Evolutionary conservation across 2,329 filamentous ascomycete species (phyloP).

Genomic region (Aureobasidium pullulans): DNA sequence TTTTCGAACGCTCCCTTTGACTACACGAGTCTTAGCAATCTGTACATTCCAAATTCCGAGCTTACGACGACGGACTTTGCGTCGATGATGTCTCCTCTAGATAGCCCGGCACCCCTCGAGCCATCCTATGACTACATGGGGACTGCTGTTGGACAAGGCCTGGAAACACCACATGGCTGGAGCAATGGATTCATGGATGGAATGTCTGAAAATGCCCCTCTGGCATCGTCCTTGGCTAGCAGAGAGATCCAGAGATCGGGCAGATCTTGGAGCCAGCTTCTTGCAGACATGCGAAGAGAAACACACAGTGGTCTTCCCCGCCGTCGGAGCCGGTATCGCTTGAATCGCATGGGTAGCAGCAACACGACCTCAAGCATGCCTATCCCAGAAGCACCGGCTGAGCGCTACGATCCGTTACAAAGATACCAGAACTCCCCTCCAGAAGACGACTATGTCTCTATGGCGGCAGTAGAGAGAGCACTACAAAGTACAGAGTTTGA

Average conservation of each 20-base stretch:
- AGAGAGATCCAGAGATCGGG: neutral
- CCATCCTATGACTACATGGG: neutral
- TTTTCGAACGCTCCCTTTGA: neutral
- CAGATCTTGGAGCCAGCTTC: slow-evolving; percentile 6
- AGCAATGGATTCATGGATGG: neutral
- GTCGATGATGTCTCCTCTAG: neutral
- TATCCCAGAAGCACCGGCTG: neutral
- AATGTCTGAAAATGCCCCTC: neutral
- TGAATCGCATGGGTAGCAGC: neutral
- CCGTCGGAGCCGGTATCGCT: slow-evolving; percentile 1
- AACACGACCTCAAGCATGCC: neutral
- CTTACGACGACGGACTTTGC: neutral
- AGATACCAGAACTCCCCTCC: slow-evolving; percentile 63
- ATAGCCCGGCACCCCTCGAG: neutral
- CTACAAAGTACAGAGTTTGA: slow-evolving; percentile 27
- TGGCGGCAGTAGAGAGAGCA: slow-evolving; percentile 57
- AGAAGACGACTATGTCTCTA: slow-evolving; percentile 59
- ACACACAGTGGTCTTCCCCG: slow-evolving; percentile 1
- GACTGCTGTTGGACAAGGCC: neutral
- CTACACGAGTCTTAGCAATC: neutral
- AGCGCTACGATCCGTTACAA: slow-evolving; percentile 34
- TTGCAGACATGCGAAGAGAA: neutral
- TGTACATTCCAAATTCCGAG: neutral
- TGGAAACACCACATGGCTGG: neutral
- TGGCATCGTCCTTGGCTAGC: neutral